Base-by-base conservation (phyloP, 139 green algal genomes). In the Tetradesmus obliquus region DNA sequence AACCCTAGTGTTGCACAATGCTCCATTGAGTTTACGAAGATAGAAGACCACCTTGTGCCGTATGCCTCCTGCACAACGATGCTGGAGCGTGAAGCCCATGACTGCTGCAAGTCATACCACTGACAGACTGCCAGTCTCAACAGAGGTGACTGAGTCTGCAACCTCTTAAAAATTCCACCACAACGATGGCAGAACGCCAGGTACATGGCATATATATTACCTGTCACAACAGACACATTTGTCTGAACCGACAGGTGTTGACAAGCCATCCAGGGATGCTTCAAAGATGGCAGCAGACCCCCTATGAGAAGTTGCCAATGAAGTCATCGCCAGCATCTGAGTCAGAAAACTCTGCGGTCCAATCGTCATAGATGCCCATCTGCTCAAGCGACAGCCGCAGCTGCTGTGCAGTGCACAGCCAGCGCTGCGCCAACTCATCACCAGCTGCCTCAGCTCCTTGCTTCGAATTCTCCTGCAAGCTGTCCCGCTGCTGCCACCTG, bases 351-450 rank as follows among this genome's bases (percentile, higher is more conserved):
- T 93, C 95, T 9, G 69, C 84, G 5, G 93, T 82, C 54, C 96
- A 95, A 1, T 82, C 66, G 22, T 93, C 72, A 87, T 96, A 97
- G 0, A 94, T 93, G 3, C 93, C 94, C 93, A 97, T 97, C 92
- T 97, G 93, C 24, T 69, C 84, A 3, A 93, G 54, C 0, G 93
- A 96, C 66, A 97, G 86, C 88, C 95, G 92, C 81, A 95, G 84
- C 93, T 97, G 96, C 90, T 96, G 94, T 76, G 94, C 84, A 20
- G 94, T 90, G 69, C 96, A 97, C 71, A 97, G 79, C 93, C 93
- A 95, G 13, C 92, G 93, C 1, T 80, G 80, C 13, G 19, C 57
- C 3, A n/a, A 55, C 6, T 62, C 51, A 22, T 66, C 55, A 45
- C 72, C 82, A 84, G 71, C 88, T 79, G 57, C 57, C 22, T 1